Percentiles rank a stretch among this genome's conserved stretches.
These are phyloP conservation scores for Hypoxylon lenormandii DNA, from an alignment of 495 filamentous ascomycete species.

Conservation along the genomic window DNA sequence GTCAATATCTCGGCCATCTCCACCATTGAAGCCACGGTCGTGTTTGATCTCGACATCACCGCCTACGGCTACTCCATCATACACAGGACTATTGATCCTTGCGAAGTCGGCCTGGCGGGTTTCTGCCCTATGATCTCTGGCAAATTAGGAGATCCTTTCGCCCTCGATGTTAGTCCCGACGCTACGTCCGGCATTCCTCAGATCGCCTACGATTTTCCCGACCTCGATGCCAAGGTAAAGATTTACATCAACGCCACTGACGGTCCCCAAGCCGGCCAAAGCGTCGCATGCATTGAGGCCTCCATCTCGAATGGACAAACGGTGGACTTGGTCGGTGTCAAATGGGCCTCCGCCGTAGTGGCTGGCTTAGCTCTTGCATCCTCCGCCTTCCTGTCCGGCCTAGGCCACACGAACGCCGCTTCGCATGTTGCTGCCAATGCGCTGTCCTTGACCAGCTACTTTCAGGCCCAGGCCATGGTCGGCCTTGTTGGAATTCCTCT, in stretches of 20 bases:
- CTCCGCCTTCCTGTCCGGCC: constrained; percentile 81
- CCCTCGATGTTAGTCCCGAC: constrained; percentile 66
- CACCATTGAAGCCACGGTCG: constrained; percentile 83
- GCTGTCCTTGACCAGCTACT: constrained; percentile 90
- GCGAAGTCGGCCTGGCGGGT: constrained; percentile 73
- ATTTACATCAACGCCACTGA: constrained; percentile 80
- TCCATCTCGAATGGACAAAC: constrained; percentile 90
- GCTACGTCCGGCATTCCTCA: constrained; percentile 75
- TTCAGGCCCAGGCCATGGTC: constrained; percentile 94
- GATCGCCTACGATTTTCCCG: constrained; percentile 90
- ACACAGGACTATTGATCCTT: constrained; percentile 76
- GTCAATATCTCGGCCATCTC: constrained; percentile 86
- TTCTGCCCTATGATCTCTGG: constrained; percentile 94
- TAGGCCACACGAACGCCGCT: constrained; percentile 94
- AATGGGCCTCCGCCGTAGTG: constrained; percentile 90
- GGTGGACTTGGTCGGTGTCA: constrained; percentile 87
- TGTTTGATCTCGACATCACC: constrained; percentile 79
- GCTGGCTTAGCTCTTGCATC: constrained; percentile 84
- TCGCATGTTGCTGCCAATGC: constrained; percentile 95
- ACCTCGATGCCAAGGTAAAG: constrained; percentile 87
- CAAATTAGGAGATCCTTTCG: constrained; percentile 77
- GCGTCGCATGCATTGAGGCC: constrained; percentile 88
- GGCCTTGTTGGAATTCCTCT: constrained; percentile 85
- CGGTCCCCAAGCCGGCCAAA: constrained; percentile 63
- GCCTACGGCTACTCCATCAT: constrained; percentile 84